Percentiles rank a stretch among this genome's conserved stretches.
These are phyloP conservation scores for Mycena belliarum DNA, from an alignment of 768 basidiomycete genomes.

Conservation along the genomic window DNA sequence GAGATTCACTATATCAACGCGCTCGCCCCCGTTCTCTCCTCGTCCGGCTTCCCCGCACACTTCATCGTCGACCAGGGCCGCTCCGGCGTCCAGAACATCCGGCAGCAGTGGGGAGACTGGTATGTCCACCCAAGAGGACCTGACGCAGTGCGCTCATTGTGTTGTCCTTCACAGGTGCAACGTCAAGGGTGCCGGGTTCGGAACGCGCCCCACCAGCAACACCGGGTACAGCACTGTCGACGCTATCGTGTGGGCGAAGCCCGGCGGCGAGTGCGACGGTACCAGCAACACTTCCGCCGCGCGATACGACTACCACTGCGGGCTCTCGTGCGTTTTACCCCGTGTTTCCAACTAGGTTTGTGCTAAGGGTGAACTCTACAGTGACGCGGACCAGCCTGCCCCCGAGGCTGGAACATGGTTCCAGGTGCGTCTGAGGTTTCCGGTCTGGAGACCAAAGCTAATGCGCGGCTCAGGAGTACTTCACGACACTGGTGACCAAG, in stretches of 20 bases:
- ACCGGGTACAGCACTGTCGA: constrained; percentile 40
- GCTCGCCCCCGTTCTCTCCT: constrained; percentile 34
- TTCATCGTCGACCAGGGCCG: constrained; percentile 50
- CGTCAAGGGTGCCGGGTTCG: constrained; percentile 33
- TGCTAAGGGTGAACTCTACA: too few species aligned
- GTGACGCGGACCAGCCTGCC: constrained; percentile 1
- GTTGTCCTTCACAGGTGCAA: too few species aligned
- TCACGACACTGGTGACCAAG: too few species aligned
- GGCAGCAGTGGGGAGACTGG: constrained; percentile 45
- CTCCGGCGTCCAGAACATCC: constrained; percentile 43
- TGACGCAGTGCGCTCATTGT: too few species aligned
- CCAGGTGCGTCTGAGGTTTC: too few species aligned
- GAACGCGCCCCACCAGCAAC: constrained; percentile 56
- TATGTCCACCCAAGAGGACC: too few species aligned
- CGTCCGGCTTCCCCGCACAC: constrained; percentile 18
- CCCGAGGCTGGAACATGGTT: constrained; percentile 17
- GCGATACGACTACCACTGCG: constrained; percentile 55
- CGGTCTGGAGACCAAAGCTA: too few species aligned
- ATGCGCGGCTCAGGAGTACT: too few species aligned
- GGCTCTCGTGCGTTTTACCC: constrained; percentile 35
- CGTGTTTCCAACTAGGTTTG: background rate
- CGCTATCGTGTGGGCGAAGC: constrained; percentile 67
- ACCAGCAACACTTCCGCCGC: constrained; percentile 55
- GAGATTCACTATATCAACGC: constrained; percentile 42
- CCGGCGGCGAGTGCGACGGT: constrained; percentile 68